phyloP scores from a whole-genome alignment of 805 yeast genomes.

The Peterozyma xylosa region DNA sequence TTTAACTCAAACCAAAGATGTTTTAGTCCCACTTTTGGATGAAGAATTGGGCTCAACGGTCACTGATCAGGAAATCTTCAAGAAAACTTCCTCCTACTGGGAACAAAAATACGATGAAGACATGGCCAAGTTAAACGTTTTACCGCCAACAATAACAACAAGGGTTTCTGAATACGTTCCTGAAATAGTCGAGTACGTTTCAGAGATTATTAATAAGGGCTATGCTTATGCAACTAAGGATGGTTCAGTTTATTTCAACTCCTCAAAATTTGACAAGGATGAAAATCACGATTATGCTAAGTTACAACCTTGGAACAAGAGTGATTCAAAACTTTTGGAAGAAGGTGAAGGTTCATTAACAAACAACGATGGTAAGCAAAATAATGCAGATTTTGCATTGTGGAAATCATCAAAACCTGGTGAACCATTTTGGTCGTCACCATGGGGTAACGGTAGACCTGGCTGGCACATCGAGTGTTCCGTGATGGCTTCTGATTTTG shows the following conservation, averaged over 20 bases:
- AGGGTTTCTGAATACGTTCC: constrained; percentile 95
- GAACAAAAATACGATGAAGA: constrained; percentile 79
- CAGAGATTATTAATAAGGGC: constrained; percentile 67
- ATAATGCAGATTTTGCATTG: constrained; percentile 83
- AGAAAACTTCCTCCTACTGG: constrained; percentile 81
- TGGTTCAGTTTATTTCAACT: constrained; percentile 96
- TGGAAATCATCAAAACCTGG: constrained; percentile 98
- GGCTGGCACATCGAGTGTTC: constrained; percentile 99
- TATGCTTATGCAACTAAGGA: constrained; percentile 78
- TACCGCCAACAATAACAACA: constrained; percentile 80
- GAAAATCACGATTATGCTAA: constrained; percentile 84
- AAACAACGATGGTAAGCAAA: constrained; percentile 52
- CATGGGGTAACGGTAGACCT: constrained; percentile 97
- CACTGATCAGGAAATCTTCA: constrained; percentile 79
- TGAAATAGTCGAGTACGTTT: constrained; percentile 77
- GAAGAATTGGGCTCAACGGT: constrained; percentile 64
- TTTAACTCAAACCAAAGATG: constrained; percentile 56
- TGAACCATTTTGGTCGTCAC: constrained; percentile 92
- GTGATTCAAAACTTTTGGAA: constrained; percentile 72
- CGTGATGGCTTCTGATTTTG: constrained; percentile 91
- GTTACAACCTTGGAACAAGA: constrained; percentile 97
- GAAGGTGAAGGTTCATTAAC: constrained; percentile 92
- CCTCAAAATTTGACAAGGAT: constrained; percentile 66
- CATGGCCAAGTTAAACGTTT: constrained; percentile 78
- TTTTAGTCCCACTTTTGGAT: constrained; percentile 69